phyloP scores from a whole-genome alignment of 192 early-diverging fungal species.

The Entophlyctis luteolus region DNA sequence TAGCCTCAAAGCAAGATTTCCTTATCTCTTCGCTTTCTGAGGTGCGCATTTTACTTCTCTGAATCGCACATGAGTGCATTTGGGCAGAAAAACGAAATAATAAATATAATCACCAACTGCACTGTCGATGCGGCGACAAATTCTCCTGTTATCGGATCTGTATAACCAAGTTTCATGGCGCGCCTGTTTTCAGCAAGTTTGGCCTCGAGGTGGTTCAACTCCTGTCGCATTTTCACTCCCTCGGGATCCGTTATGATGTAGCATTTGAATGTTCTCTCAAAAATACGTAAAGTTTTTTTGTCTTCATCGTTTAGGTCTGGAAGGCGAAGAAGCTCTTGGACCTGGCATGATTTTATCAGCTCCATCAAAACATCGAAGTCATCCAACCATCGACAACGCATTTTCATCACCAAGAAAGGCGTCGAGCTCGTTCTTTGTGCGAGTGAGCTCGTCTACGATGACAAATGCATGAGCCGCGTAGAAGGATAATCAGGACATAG shows the following conservation, averaged over 20 bases:
- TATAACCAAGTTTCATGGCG: constrained; percentile 29
- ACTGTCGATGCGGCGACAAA: constrained; percentile 31
- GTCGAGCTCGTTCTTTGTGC: constrained; percentile 36
- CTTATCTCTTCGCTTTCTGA: constrained; percentile 21
- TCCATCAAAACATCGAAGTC: too few species aligned
- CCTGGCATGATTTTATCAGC: too few species aligned
- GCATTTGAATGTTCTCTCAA: constrained; percentile 33
- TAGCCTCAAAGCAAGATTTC: constrained; percentile 27
- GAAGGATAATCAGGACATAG: neutral
- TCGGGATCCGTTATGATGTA: constrained; percentile 33
- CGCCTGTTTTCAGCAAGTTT: constrained; percentile 22
- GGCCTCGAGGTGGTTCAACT: constrained; percentile 34
- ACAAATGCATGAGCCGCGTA: neutral
- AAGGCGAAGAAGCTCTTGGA: constrained; percentile 18
- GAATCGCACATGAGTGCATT: too few species aligned
- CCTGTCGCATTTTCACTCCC: constrained; percentile 14
- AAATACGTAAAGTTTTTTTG: constrained; percentile 17
- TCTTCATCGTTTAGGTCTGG: constrained; percentile 22
- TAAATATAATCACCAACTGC: constrained; percentile 9
- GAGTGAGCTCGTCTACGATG: constrained; percentile 9
- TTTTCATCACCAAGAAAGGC: constrained; percentile 32
- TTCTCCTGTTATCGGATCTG: neutral
- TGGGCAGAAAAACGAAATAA: too few species aligned
- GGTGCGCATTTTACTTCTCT: constrained; percentile 30
- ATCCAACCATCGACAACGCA: too few species aligned